Evolutionary conservation across 352 stramenopile genomes (phyloP).

Genomic region (Phytopythium sindhum): DNA sequence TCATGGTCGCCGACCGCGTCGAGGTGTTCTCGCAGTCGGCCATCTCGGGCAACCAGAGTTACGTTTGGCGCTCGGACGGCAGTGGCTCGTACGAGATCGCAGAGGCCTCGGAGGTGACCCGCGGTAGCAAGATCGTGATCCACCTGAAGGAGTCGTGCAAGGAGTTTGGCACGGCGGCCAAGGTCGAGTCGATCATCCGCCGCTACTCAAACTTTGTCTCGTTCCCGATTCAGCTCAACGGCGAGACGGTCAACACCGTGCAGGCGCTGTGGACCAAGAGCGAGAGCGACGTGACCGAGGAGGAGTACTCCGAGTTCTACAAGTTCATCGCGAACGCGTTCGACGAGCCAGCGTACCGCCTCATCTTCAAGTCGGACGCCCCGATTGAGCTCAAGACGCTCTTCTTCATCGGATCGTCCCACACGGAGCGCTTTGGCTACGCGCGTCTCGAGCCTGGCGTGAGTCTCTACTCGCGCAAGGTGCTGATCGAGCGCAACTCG

Average conservation of each 20-base stretch:
- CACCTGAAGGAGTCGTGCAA: constrained; percentile 97
- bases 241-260: constrained; percentile 97
- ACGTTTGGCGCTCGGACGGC: constrained; percentile 79
- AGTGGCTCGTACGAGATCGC: constrained; percentile 82
- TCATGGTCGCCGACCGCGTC: constrained; percentile 98
- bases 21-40: constrained; percentile 90
- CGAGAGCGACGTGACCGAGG: constrained; percentile 93
- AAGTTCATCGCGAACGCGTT: constrained; percentile 96
- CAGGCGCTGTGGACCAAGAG: constrained; percentile 98
- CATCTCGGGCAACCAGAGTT: constrained; percentile 35
- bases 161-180: constrained; percentile 91
- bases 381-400: constrained; percentile 98
- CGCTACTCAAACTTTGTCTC: constrained; percentile 99
- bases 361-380: constrained; percentile 98
- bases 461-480: constrained; percentile 98
- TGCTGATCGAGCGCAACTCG: constrained; percentile 98
- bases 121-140: constrained; percentile 97
- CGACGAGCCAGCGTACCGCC: constrained; percentile 90
- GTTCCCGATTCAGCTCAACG: constrained; percentile 98
- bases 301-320: constrained; percentile 97
- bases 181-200: constrained; percentile 96
- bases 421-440: constrained; percentile 97
- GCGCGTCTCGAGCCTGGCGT: constrained; percentile 95
- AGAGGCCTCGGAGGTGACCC: constrained; percentile 59
- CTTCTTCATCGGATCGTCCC: constrained; percentile 96